Percentiles rank a stretch among this genome's conserved stretches.
phyloP scores from a whole-genome alignment of 805 yeast genomes.

The Metschnikowia hibisci region DNA sequence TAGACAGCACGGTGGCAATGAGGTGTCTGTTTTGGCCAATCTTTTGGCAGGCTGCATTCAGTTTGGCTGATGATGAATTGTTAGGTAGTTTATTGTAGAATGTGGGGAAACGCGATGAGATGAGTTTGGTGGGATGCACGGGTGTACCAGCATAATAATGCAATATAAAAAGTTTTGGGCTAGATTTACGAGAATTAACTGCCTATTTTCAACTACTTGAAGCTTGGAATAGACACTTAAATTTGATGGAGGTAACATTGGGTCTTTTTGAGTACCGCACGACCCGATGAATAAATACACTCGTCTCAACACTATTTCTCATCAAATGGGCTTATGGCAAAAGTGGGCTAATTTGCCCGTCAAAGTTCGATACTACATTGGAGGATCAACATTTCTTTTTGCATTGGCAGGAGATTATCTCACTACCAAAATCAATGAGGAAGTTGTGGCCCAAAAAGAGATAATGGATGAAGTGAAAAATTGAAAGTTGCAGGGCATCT shows the following conservation, averaged over 20 bases:
- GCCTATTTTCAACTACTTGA: no score
- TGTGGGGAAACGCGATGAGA: constrained; percentile 6
- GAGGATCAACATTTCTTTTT: constrained; percentile 36
- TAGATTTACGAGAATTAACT: no score
- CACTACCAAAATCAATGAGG: constrained; percentile 32
- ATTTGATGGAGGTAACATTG: no score
- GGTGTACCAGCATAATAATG: no score
- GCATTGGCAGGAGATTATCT: constrained; percentile 41
- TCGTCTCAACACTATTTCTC: neutral
- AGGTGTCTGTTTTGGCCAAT: constrained; percentile 33
- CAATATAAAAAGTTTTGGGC: no score
- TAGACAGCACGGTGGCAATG: constrained; percentile 81
- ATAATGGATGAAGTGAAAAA: constrained; percentile 23
- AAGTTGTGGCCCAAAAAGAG: constrained; percentile 31
- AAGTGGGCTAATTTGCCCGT: constrained; percentile 41
- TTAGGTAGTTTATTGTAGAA: neutral
- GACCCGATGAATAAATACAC: constrained; percentile 5
- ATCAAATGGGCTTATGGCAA: constrained; percentile 27
- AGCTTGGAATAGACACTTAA: no score
- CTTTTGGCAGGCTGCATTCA: constrained; percentile 10
- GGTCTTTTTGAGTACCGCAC: constrained; percentile 6
- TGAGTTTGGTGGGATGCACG: neutral
- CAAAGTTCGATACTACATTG: constrained; percentile 39
- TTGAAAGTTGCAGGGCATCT: neutral
- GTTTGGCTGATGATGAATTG: neutral